phyloP scores from a whole-genome alignment of 1,139 yeast species.

The Saccharomycopsis crataegensis region DNA sequence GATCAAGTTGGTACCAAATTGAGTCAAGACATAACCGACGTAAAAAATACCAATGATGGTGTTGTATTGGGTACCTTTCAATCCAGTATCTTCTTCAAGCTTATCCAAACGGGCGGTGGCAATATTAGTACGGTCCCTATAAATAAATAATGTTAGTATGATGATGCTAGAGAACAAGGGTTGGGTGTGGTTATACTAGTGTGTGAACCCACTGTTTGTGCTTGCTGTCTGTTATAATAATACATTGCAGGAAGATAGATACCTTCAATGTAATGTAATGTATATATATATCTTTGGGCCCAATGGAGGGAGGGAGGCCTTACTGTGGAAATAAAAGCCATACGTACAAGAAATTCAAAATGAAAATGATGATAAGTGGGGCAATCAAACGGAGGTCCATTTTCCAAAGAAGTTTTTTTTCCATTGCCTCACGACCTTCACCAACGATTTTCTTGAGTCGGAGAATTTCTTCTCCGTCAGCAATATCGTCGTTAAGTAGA shows the following conservation, averaged over 20 bases:
- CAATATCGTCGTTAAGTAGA: neutral
- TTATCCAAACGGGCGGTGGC: conserved; percentile 56
- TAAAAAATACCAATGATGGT: conserved; percentile 49
- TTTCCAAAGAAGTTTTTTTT: conserved; percentile 32
- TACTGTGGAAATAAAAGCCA: too few species aligned
- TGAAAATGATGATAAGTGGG: conserved; percentile 40
- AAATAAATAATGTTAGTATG: conserved; percentile 21
- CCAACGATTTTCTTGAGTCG: conserved; percentile 22
- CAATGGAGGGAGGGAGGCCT: too few species aligned
- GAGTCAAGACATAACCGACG: conserved; percentile 54
- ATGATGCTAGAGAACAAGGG: conserved; percentile 34
- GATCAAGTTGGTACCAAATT: conserved; percentile 47
- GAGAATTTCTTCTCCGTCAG: conserved; percentile 13
- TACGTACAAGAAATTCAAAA: conserved; percentile 32
- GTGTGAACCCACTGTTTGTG: too few species aligned
- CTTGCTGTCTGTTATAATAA: too few species aligned
- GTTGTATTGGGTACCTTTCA: conserved; percentile 45
- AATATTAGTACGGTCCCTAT: conserved; percentile 52
- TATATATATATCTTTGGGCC: too few species aligned
- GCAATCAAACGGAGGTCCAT: conserved; percentile 50
- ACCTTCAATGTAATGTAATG: too few species aligned
- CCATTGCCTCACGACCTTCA: conserved; percentile 31
- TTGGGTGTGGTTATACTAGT: conserved; percentile 30
- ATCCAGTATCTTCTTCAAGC: conserved; percentile 44
- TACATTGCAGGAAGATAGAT: too few species aligned